phyloP scores from a whole-genome alignment of 2,329 filamentous ascomycete genomes.

The Xylaria sp. region DNA sequence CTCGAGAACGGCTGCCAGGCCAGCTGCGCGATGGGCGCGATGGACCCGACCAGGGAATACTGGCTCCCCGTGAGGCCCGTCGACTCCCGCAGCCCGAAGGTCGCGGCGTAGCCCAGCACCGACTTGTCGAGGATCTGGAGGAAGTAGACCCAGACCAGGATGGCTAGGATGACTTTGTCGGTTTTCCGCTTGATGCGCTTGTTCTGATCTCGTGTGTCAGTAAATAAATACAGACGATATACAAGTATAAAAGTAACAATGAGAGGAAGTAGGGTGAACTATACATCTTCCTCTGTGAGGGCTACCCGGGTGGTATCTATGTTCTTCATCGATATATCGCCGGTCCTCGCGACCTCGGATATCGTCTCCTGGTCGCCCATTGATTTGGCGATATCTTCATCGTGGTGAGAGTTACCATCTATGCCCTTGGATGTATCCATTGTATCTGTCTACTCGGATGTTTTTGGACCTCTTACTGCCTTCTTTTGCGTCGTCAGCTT shows the following conservation, averaged over 20 bases:
- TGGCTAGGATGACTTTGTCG: constrained; percentile 55
- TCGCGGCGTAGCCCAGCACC: constrained; percentile 68
- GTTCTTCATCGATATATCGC: constrained; percentile 31
- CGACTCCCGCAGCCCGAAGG: constrained; percentile 71
- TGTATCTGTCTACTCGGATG: neutral
- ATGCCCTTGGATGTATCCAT: constrained; percentile 30
- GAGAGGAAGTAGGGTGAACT: neutral
- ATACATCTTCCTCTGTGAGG: constrained; percentile 42
- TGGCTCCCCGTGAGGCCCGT: constrained; percentile 66
- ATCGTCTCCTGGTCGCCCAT: neutral
- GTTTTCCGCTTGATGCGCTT: constrained; percentile 47
- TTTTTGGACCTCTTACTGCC: neutral
- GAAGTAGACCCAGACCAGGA: constrained; percentile 70
- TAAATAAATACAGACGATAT: neutral
- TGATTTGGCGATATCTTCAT: constrained; percentile 26
- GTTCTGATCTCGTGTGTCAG: constrained; percentile 29
- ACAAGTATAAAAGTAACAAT: neutral
- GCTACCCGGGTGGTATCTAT: constrained; percentile 35
- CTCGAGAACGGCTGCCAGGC: constrained; percentile 64
- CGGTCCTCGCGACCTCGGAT: constrained; percentile 26
- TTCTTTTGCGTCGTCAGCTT: neutral
- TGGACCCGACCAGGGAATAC: constrained; percentile 53
- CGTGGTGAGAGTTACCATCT: constrained; percentile 26
- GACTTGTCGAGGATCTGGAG: constrained; percentile 73
- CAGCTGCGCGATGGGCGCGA: constrained; percentile 66